Evolutionary conservation across 176 grass and related monocot genomes (phyloP), one percentile per base, ranked within the genome.

Genomic region (Phoenix dactylifera): DNA sequence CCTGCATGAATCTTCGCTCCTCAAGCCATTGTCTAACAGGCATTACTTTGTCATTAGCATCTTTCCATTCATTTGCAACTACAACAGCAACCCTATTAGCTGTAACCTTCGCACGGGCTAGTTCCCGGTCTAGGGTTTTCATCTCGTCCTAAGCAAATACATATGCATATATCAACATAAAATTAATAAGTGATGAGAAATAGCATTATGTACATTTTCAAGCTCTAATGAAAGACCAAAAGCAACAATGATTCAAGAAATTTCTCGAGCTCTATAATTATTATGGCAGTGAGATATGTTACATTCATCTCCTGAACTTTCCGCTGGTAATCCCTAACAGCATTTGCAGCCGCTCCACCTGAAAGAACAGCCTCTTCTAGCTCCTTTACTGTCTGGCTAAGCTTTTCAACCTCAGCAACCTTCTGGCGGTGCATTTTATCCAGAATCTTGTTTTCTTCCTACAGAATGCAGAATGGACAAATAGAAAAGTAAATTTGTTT

Each of bases 251-350:
- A 9, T 17, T 56, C 24, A 81, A 60, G 19, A 14, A 32, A 71
- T 64, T 5, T 44, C 30, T 12, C 26, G 59, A 22, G 35, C 1
- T 44, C 35, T 14, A 14, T 44, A 44, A 14, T 44, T 14, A 12
- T 44, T 44, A 44, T 14, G 35, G 35, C 35, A 44, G 35, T 9
- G 3, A 44, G 35, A 44, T 48, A 54, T 25, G 72, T 85, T 98
- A 98, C 93, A 88, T 80, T 98, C 93, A 98, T 98, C 67, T 98
- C 93, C 57, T 86, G 84, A 65, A 98, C 84, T 88, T 98, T 98
- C 50, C 93, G 66, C 64, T 92, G 87, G 72, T 98, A 98, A 67
- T 98, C 93, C 58, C 93, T 84, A 26, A 98, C 93, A 59, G 84
- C 93, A 78, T 98, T 98, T 60, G 93, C 93, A 58, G 93, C 93